A percentile compares a stretch with the other conserved stretches of the same genome.
Evolutionary conservation across 768 basidiomycete species (phyloP).

Genomic region (Termitomyces sp.): DNA sequence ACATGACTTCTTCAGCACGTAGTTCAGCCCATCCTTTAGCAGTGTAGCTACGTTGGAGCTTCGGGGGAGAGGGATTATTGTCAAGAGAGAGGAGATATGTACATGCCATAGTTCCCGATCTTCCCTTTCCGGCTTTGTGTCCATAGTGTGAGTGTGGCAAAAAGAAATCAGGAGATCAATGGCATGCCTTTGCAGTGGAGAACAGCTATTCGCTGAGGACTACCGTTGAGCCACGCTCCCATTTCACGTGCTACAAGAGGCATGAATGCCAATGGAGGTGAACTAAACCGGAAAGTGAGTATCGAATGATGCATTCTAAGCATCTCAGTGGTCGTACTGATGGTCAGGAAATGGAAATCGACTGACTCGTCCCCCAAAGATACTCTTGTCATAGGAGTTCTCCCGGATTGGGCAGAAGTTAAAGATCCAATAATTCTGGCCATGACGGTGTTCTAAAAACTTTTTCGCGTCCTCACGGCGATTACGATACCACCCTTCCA

Average conservation of each 20-base stretch:
- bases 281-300: neutral
- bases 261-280: slow-evolving; percentile 69
- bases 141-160: neutral
- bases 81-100: slow-evolving; percentile 68
- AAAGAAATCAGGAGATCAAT: neutral
- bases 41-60: slow-evolving; percentile 38
- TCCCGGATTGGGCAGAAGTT: slow-evolving; percentile 82
- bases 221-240: slow-evolving; percentile 60
- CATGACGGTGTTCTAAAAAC: slow-evolving; percentile 71
- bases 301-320: neutral
- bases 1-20: slow-evolving; percentile 44
- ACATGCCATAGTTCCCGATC: slow-evolving; percentile 84
- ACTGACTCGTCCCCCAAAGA: slow-evolving; percentile 73
- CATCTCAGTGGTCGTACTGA: slow-evolving; percentile 47
- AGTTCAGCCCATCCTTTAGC: slow-evolving; percentile 42
- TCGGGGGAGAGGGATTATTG: slow-evolving; percentile 38
- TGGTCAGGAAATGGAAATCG: slow-evolving; percentile 90
- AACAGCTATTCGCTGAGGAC: slow-evolving; percentile 65
- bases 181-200: slow-evolving; percentile 79
- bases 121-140: slow-evolving; percentile 65
- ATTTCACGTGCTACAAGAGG: slow-evolving; percentile 73
- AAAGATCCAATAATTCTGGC: slow-evolving; percentile 80
- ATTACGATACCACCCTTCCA: slow-evolving; percentile 81
- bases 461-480: slow-evolving; percentile 65
- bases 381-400: slow-evolving; percentile 66